phyloP scores from a whole-genome alignment of 768 basidiomycete genomes.

The Lactarius psammicola region DNA sequence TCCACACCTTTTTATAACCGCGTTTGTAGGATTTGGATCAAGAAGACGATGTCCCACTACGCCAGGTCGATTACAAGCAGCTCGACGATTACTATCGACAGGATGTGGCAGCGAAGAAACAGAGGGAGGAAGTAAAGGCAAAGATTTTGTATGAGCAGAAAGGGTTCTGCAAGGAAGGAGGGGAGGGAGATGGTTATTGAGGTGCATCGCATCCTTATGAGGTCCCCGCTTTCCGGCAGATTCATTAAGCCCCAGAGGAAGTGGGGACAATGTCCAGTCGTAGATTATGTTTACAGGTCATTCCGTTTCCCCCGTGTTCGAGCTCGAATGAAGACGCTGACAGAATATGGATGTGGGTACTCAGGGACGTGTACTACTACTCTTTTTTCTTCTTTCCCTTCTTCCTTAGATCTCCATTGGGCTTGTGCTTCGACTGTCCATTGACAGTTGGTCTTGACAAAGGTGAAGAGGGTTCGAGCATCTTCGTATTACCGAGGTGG shows the following conservation, averaged over 20 bases:
- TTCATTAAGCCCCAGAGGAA: constrained; percentile 39
- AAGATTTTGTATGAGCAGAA: constrained; percentile 78
- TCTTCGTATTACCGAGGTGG: constrained; percentile 12
- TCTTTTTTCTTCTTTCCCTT: constrained; percentile 30
- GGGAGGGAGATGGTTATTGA: constrained; percentile 95
- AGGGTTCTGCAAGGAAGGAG: constrained; percentile 93
- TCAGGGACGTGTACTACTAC: constrained; percentile 2
- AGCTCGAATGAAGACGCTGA: constrained; percentile 1
- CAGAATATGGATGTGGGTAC: constrained; percentile 6
- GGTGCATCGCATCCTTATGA: neutral
- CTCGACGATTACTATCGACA: constrained; percentile 71
- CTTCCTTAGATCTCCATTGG: constrained; percentile 28
- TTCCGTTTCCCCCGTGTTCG: neutral
- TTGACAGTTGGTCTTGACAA: constrained; percentile 31
- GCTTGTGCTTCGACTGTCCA: constrained; percentile 33
- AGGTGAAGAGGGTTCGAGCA: constrained; percentile 24
- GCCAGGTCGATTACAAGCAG: constrained; percentile 67
- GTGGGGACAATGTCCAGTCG: constrained; percentile 27
- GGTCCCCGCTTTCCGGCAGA: constrained; percentile 34
- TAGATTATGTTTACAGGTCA: constrained; percentile 33
- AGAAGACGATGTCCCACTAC: constrained; percentile 84
- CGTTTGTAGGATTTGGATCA: constrained; percentile 77
- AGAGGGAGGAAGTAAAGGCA: constrained; percentile 79
- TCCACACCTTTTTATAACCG: neutral
- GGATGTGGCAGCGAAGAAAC: constrained; percentile 71